Evolutionary conservation across 2,329 filamentous ascomycete species (phyloP).

Genomic region (Nigrospora oryzae): DNA sequence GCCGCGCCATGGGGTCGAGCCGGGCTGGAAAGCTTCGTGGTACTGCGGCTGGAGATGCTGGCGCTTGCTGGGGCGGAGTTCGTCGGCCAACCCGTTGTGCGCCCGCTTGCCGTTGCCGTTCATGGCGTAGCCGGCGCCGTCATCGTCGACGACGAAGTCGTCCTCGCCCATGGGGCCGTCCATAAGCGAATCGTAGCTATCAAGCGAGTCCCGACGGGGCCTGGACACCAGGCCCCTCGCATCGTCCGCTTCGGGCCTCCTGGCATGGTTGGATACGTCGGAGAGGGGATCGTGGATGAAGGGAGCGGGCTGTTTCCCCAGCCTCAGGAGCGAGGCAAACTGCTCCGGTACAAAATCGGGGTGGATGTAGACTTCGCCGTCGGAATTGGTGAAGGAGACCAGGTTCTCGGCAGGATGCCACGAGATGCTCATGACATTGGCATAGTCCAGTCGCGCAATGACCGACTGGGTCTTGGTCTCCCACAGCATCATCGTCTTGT

Average conservation of each 20-base stretch:
- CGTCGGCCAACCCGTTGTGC: slow-evolving; percentile 43
- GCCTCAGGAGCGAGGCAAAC: slow-evolving; percentile 45
- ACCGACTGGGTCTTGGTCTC: slow-evolving; percentile 81
- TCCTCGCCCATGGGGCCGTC: slow-evolving; percentile 49
- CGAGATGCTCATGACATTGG: slow-evolving; percentile 74
- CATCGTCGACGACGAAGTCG: slow-evolving; percentile 90
- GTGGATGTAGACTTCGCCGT: slow-evolving; percentile 90
- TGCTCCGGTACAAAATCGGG: slow-evolving; percentile 58
- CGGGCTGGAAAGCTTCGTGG: slow-evolving; percentile 85
- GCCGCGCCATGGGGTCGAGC: slow-evolving; percentile 91
- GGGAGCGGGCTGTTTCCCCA: slow-evolving; percentile 65
- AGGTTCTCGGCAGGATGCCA: slow-evolving; percentile 92
- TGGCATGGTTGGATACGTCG: slow-evolving; percentile 59
- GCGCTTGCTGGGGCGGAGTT: slow-evolving; percentile 38
- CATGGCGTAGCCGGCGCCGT: slow-evolving; percentile 80
- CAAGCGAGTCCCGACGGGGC: slow-evolving; percentile 54
- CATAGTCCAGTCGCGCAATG: slow-evolving; percentile 68
- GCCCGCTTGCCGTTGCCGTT: slow-evolving; percentile 41
- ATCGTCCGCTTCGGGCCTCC: slow-evolving; percentile 33
- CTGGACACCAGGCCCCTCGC: slow-evolving; percentile 42
- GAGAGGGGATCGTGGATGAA: slow-evolving; percentile 74
- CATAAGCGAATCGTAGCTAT: slow-evolving; percentile 78
- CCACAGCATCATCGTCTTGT: slow-evolving; percentile 72
- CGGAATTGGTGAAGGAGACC: slow-evolving; percentile 82
- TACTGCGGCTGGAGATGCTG: slow-evolving; percentile 52